Base-by-base conservation (phyloP, 129 eudicot genomes). In the Cynara cardunculus region DNA sequence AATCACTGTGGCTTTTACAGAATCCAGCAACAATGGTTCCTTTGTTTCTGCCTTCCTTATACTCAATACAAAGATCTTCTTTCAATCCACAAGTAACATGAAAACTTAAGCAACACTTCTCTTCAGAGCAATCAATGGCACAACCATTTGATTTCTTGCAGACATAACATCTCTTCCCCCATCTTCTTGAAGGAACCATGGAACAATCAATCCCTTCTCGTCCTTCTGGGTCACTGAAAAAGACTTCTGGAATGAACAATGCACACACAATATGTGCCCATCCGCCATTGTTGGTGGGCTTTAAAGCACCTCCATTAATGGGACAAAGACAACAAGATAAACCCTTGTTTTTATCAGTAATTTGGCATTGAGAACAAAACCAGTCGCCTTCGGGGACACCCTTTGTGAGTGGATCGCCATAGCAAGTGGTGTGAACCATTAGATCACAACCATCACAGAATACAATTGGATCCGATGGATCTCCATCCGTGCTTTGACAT, bases 251-350 rank as follows among this genome's bases (percentile, higher is more conserved):
- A 0, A 94, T 90, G 21, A 84, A 92, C 41, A 94, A 80, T 1
- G 96, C 91, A 25, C 98, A 94, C 16, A 94, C 94, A n/a, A 94
- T 77, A 71, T 94, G 98, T 0, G 98, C 96, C 98, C 98, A 94
- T 5, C 25, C 41, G 13, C 94, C 92, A 7, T 92, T 93, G 0
- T 26, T 83, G 1, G 94, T 89, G 8, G 88, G 90, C 81, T 94
- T 94, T 85, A 94, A 13, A 1, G 98, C 98, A 0, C 98, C 98
- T 0, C 94, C 89, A 7, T 37, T 10, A 0, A 37, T 73, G 5
- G 91, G 87, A 80, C 98, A 94, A 0, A 94, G 85, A 67, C 91
- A 89, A 75, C 98, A 94, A 46, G 88, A 72, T 19, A 70, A 18
- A 0, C 24, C 16, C 8, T 68, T 77, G 1, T 4, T 28, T 7